These are phyloP conservation scores for Saccharomycopsis olivae DNA, from an alignment of 805 yeast genomes.

Conservation along the genomic window DNA sequence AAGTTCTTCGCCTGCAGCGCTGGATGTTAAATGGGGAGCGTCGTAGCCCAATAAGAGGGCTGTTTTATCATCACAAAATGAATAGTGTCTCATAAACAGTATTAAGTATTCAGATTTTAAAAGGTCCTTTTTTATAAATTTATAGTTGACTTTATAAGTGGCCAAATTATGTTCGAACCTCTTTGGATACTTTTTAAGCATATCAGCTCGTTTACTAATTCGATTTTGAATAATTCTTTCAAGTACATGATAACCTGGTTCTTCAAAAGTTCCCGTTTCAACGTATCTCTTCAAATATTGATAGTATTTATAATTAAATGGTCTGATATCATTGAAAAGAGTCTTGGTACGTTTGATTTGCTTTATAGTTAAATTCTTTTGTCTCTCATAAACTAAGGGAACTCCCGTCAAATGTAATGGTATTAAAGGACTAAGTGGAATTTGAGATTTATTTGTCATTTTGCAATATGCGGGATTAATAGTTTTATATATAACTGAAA, in stretches of 20 bases:
- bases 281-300: not conserved
- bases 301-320: not conserved
- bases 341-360: slow-evolving; percentile 4
- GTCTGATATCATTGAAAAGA: not conserved
- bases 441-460: slow-evolving; percentile 3
- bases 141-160: not conserved
- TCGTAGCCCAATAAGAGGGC: not conserved
- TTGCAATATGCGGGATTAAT: not conserved
- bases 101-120: not conserved
- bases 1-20: too few species aligned
- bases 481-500: not conserved
- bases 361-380: slow-evolving; percentile 9
- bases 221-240: not conserved
- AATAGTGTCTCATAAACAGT: not conserved
- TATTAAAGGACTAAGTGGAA: slow-evolving; percentile 1
- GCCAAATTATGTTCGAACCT: not conserved
- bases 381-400: slow-evolving; percentile 6
- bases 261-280: not conserved
- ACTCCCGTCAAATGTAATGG: slow-evolving; percentile 6
- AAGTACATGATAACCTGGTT: too few species aligned
- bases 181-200: not conserved
- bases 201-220: not conserved
- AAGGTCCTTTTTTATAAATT: not conserved
- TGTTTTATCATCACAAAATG: not conserved
- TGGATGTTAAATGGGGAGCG: not conserved